These are phyloP conservation scores for Westerdykella aurantiaca DNA, from an alignment of 2,329 filamentous ascomycete species.

Conservation along the genomic window DNA sequence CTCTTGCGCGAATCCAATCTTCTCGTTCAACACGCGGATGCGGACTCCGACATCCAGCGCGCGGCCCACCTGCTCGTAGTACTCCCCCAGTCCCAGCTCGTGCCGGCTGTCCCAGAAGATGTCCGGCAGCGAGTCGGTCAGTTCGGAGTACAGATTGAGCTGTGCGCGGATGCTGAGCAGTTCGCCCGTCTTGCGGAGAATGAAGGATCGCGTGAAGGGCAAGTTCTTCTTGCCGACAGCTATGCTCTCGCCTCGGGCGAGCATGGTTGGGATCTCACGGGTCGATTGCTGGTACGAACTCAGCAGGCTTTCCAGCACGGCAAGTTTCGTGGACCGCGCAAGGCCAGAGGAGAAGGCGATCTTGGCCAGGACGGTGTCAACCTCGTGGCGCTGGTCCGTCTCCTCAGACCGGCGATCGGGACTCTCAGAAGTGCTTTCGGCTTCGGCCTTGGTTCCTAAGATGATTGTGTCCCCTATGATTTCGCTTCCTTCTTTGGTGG, in stretches of 20 bases:
- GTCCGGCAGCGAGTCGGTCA: conserved; percentile 91
- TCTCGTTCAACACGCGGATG: conserved; percentile 88
- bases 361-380: conserved; percentile 73
- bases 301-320: conserved; percentile 79
- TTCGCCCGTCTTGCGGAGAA: conserved; percentile 89
- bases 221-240: conserved; percentile 35
- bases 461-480: conserved; percentile 87
- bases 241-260: conserved; percentile 61
- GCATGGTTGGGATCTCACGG: conserved; percentile 69
- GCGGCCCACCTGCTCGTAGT: conserved; percentile 88
- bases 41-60: conserved; percentile 86
- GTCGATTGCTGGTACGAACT: conserved; percentile 83
- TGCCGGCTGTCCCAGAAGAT: conserved; percentile 93
- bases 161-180: conserved; percentile 83
- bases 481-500: conserved; percentile 63
- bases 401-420: conserved; percentile 26
- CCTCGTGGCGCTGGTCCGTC: conserved; percentile 22
- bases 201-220: conserved; percentile 64
- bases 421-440: conserved; percentile 17
- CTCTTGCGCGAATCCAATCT: conserved; percentile 96
- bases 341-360: conserved; percentile 95
- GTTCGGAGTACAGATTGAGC: conserved; percentile 92
- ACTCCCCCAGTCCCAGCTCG: conserved; percentile 84
- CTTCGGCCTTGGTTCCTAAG: conserved; percentile 63
- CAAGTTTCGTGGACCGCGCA: conserved; percentile 87